Percentiles rank a stretch among this genome's conserved stretches.
phyloP scores from a whole-genome alignment of 768 basidiomycete genomes.

The Suillus plorans region DNA sequence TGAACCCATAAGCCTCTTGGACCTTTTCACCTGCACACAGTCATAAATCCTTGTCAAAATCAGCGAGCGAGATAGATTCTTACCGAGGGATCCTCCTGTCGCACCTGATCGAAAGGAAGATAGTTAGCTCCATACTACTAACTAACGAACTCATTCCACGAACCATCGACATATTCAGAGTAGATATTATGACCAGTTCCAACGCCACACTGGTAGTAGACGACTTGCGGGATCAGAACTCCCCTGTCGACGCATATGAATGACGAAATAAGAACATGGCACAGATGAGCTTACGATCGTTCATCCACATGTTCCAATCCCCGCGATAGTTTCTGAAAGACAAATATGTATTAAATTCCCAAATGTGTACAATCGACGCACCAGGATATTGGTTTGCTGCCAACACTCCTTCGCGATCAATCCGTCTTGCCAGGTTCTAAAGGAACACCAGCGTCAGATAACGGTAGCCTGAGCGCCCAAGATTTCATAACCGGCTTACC shows the following conservation, averaged over 20 bases:
- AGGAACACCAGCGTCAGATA: slow-evolving; percentile 6
- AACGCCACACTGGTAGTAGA: slow-evolving; percentile 65
- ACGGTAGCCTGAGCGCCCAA: background rate
- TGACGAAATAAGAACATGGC: background rate
- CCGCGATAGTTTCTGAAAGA: slow-evolving; percentile 50
- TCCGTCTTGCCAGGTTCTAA: slow-evolving; percentile 76
- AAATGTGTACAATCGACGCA: slow-evolving; percentile 26
- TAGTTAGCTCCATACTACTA: background rate
- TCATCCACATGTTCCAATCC: slow-evolving; percentile 50
- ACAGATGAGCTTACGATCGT: slow-evolving; percentile 29
- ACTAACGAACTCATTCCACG: slow-evolving; percentile 6
- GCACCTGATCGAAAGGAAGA: slow-evolving; percentile 43
- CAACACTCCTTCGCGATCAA: slow-evolving; percentile 42
- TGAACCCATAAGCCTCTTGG: slow-evolving; percentile 78
- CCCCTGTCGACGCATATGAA: slow-evolving; percentile 20
- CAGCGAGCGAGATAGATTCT: background rate
- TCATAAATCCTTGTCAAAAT: slow-evolving; percentile 6
- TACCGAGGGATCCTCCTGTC: slow-evolving; percentile 65
- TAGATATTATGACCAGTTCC: slow-evolving; percentile 57
- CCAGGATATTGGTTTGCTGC: slow-evolving; percentile 57
- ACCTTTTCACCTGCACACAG: slow-evolving; percentile 60
- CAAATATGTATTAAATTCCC: background rate
- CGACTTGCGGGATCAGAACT: slow-evolving; percentile 55
- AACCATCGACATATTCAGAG: slow-evolving; percentile 61
- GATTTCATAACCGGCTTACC: slow-evolving; percentile 40